Evolutionary conservation across 306 rosid genomes (phyloP), one percentile per base, ranked within the genome.

Genomic region (Vicia sativa): DNA sequence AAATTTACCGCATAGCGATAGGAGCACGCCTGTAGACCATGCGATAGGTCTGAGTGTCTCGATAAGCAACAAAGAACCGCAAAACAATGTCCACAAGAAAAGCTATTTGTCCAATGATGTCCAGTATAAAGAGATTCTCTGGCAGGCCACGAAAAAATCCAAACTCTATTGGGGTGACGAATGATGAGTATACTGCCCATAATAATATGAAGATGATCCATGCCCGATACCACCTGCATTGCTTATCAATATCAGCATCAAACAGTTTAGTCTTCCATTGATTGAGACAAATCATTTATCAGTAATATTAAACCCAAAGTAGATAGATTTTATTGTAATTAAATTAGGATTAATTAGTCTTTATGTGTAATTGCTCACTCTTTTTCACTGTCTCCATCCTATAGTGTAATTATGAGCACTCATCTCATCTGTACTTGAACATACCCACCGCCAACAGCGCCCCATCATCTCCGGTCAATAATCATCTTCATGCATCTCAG

Each of bases 171-270:
- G 99, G 99, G 13, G 99, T 93, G 85, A 93, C 90, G 90, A 90
- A 88, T 41, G 99, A 93, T 18, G 99, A 93, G 80, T 93, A 93
- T 43, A 90, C 58, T 76, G 99, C 97, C 99, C 99, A 93, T 70
- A 85, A 1, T 58, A 93, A 81, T 79, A 90, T 93, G 90, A 93
- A 84, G 25, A 83, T 79, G 49, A 62, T 76, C 99, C 99, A 93
- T 58, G 74, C 73, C 13, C 80, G 76, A 48, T 93, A 86, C 89
- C 90, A 93, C 81, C 99, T 93, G 86, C 84, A 73, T 49, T 65
- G 16, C 38, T 62, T 64, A 57, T 43, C 65, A 62, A 26, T 57
- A 64, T 61, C 56, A 50, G 26, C 18, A 19, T 67, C 55, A 52
- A 46, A 65, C 48, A 39, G 41, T 72, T 72, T 49, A 39, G 44